A percentile compares a stretch with the other conserved stretches of the same genome.
Conservation (phyloP, 257 asterid genomes). For the Leptodermis oblonga region DNA sequence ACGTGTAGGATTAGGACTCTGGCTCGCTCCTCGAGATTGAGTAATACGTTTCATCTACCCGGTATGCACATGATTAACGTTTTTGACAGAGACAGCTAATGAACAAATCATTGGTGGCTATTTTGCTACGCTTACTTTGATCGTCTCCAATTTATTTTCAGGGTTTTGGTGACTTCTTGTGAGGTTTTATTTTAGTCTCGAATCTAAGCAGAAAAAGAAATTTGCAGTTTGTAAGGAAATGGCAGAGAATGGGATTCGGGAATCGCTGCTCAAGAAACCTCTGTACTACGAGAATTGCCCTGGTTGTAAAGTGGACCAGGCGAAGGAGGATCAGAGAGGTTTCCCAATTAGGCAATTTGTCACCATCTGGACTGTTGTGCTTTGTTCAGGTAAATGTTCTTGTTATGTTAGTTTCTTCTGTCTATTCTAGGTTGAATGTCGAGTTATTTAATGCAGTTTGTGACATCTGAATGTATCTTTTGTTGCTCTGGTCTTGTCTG, state of each 20-base stretch:
- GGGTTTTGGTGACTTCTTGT: background rate
- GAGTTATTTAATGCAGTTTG: too few relatives aligned
- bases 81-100: background rate
- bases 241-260: slow-evolving; percentile 10
- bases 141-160: background rate
- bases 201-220: background rate
- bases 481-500: too few relatives aligned
- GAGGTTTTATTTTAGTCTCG: background rate
- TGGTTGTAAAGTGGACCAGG: slow-evolving; percentile 41
- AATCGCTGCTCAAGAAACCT: slow-evolving; percentile 20
- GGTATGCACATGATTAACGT: background rate
- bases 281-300: slow-evolving; percentile 38
- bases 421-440: too few relatives aligned
- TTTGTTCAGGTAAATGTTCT: slow-evolving; percentile 22
- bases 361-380: slow-evolving; percentile 40
- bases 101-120: background rate
- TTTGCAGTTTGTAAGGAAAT: background rate
- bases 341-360: slow-evolving; percentile 36
- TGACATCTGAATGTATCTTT: too few relatives aligned
- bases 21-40: too few relatives aligned
- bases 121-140: background rate
- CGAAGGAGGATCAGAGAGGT: slow-evolving; percentile 29
- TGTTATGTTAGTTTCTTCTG: background rate
- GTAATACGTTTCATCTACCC: too few relatives aligned
- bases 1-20: too few relatives aligned